phyloP scores from a whole-genome alignment of 1,284 basidiomycete genomes.

The Puccinia hordei region DNA sequence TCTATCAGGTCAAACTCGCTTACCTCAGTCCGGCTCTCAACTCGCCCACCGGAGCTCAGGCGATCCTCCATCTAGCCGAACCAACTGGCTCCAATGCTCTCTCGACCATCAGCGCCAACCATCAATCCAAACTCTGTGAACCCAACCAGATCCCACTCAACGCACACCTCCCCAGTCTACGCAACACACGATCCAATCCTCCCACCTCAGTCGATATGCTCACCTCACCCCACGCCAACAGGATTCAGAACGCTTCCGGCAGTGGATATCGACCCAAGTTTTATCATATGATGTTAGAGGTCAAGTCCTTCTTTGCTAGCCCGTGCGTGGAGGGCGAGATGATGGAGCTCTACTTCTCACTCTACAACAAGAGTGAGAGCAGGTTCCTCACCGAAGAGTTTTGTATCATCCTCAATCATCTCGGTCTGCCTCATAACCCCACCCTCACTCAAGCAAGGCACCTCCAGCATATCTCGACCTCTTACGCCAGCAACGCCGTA shows the following conservation, averaged over 20 bases:
- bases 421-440: slow-evolving; percentile 79
- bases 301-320: slow-evolving; percentile 86
- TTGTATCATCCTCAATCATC: slow-evolving; percentile 84
- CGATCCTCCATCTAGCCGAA: slow-evolving; percentile 46
- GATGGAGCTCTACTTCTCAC: slow-evolving; percentile 87
- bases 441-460: slow-evolving; percentile 60
- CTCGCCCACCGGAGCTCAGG: slow-evolving; percentile 64
- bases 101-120: slow-evolving; percentile 50
- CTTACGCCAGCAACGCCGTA: neutral
- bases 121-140: slow-evolving; percentile 57
- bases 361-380: slow-evolving; percentile 78
- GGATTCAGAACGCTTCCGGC: slow-evolving; percentile 31
- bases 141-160: slow-evolving; percentile 51
- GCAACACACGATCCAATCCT: slow-evolving; percentile 22
- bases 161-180: slow-evolving; percentile 52
- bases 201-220: slow-evolving; percentile 28
- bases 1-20: slow-evolving; percentile 68
- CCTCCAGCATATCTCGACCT: neutral
- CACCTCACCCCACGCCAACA: slow-evolving; percentile 7
- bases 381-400: slow-evolving; percentile 94
- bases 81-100: slow-evolving; percentile 25
- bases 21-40: slow-evolving; percentile 71
- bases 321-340: slow-evolving; percentile 86
- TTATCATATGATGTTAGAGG: slow-evolving; percentile 83
- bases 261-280: slow-evolving; percentile 65